Base-by-base conservation (phyloP, 805 yeast species). In the Scheffersomyces amazonensis region DNA sequence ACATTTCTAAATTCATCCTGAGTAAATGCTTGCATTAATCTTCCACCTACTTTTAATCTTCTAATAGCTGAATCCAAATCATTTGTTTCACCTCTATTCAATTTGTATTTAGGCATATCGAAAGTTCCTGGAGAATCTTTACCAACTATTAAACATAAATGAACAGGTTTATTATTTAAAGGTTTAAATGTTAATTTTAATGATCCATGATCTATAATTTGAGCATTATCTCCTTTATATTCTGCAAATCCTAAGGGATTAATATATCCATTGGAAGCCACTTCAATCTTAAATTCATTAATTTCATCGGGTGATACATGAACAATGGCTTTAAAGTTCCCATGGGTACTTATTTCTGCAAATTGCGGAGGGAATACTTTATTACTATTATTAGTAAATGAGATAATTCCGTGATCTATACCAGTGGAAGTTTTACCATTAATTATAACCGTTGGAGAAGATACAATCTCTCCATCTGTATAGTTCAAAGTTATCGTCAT, bases 21-120 rank as follows among this genome's bases (percentile, higher is more conserved):
- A 0, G 97, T 90, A 58, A 76, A 89, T 1, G 96, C 95, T 51
- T 87, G 91, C 95, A 87, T 87, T 60, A 90, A 60, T 49, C 96
- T 72, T 4, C 85, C 95, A 3, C 87, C 96, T 43, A 88, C 77
- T 50, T 93, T 77, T 46, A 91, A 56, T 55, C 87, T 87, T 46
- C 67, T 69, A 15, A 85, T 64, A 1, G 96, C 96, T 4, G 81
- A 56, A n/a, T 80, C 80, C 16, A 90, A 49, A 11, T 71, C 77
- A 43, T 86, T 81, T 2, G 81, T 83, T 47, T 86, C 93, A 0
- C 72, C 73, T 22, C 69, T 58, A 16, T 55, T 47, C 5, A 51
- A 44, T 36, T 69, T 73, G 46, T 74, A 69, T 2, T 55, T 42
- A 1, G 95, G 89, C 46, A 87, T 75, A 50, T 90, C 97, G 54